Evolutionary conservation across 2,329 filamentous ascomycete genomes (phyloP), one percentile per base, ranked within the genome.

Genomic region (Colletotrichum theobromicola): DNA sequence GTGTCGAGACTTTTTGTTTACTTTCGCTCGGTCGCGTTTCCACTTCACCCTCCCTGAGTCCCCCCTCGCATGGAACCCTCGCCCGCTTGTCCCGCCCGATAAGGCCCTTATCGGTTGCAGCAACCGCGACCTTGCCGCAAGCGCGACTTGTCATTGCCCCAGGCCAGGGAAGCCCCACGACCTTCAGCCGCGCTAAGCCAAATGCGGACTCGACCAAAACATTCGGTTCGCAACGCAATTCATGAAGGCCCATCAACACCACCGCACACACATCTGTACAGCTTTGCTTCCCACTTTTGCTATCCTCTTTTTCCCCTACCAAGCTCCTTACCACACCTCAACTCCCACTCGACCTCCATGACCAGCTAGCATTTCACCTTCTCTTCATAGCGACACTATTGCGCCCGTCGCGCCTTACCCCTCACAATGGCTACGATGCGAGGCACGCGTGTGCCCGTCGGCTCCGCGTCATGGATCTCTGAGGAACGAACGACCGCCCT

Each of bases 401-500:
- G 65, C 65, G 60, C 75, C 62, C 69, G 68, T 72, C 70, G 61
- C 65, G 60, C 70, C 34, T 60, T 61, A 57, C 65, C 64, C 55
- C 55, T 67, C 57, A 77, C 61, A 30, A 79, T 79, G 78, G 82
- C 76, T 81, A 81, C 88, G 71, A 88, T 88, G 85, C 84, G 88
- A 85, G 85, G 87, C 82, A 86, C 90, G 85, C 91, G 91, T 84
- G 83, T 91, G 80, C 90, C 93, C 81, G 92, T 98, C 78, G 96
- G 95, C 83, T 97, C 95, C 75, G 87, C 92, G 80, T 88, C 93
- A 85, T 99, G 97, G 97, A 92, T 98, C 77, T 87, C 92, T 35
- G 93, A 95, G 78, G 97, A 99, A 87, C 91, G 96, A 79, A 90
- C 93, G 57, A 94, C 96, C 80, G 93, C 95, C 16, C 87, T 92